Conservation (phyloP, 192 early-diverging fungal genomes). For the Rhizophagus sp. region DNA sequence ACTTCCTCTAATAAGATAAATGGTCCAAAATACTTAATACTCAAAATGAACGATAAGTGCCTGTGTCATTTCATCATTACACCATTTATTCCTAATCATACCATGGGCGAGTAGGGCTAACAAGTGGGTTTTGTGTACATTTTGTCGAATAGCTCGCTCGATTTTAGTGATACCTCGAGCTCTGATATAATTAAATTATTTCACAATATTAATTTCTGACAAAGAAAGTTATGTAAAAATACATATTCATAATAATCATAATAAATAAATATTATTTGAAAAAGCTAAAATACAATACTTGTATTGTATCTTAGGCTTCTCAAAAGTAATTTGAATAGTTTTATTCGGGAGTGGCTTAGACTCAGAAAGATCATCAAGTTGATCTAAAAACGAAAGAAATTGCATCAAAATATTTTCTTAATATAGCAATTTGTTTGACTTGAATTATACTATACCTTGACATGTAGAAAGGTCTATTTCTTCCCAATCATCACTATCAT, state of each 20-base stretch:
- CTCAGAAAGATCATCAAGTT: background rate
- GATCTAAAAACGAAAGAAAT: background rate
- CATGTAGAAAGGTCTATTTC: constrained; percentile 37
- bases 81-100: constrained; percentile 60
- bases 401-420: background rate
- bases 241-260: background rate
- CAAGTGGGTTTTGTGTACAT: constrained; percentile 65
- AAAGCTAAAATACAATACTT: constrained; percentile 4
- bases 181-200: constrained; percentile 30
- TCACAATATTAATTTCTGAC: background rate
- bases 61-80: constrained; percentile 43
- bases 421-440: too few relatives aligned
- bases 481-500: constrained; percentile 50
- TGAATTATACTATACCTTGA: background rate
- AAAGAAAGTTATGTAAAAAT: background rate
- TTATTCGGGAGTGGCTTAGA: constrained; percentile 35
- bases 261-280: background rate
- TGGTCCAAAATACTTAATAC: background rate
- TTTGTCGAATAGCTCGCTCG: constrained; percentile 51
- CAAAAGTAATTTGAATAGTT: constrained; percentile 37
- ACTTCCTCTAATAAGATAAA: background rate
- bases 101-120: constrained; percentile 55
- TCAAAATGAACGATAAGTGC: constrained; percentile 34
- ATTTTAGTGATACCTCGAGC: constrained; percentile 48
- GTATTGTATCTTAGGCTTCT: constrained; percentile 29